These are phyloP conservation scores for Bryum argenteum DNA, from an alignment of 225 moss, liverwort and hornwort genomes.

Conservation along the genomic window DNA sequence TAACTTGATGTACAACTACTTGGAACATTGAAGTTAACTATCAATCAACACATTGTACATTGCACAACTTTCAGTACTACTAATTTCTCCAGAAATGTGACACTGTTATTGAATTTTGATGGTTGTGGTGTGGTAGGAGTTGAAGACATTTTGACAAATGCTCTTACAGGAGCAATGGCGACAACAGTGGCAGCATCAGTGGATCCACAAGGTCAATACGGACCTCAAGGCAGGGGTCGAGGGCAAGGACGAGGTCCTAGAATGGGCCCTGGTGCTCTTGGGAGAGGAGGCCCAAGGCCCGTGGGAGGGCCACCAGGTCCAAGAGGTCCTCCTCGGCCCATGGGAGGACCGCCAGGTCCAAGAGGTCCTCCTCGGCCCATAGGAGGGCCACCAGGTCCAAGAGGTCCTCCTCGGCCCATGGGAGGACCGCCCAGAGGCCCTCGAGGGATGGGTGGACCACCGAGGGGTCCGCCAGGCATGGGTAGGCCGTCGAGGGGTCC, in stretches of 20 bases:
- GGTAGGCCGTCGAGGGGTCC: constrained; percentile 12
- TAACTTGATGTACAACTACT: too few species aligned
- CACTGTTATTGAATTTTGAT: neutral
- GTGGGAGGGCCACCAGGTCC: too few species aligned
- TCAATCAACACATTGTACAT: neutral
- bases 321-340: too few species aligned
- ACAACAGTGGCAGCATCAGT: neutral
- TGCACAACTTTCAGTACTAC: too few species aligned
- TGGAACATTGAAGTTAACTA: too few species aligned
- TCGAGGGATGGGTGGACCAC: constrained; percentile 7
- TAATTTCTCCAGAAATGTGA: too few species aligned
- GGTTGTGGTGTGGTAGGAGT: constrained; percentile 20
- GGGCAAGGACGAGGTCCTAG: constrained; percentile 17
- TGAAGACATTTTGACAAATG: neutral
- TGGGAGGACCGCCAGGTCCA: constrained; percentile 2
- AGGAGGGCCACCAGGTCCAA: constrained; percentile 15
- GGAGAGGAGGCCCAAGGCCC: constrained; percentile 23
- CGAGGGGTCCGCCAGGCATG: neutral
- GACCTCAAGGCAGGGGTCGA: constrained; percentile 10
- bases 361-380: neutral
- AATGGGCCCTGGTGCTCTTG: constrained; percentile 7
- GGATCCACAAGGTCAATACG: constrained; percentile 15
- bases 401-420: neutral
- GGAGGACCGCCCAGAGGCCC: constrained; percentile 21
- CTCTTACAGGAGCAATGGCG: constrained; percentile 15